Evolutionary conservation across 129 eudicot species (phyloP), one percentile per base, ranked within the genome.

Genomic region (Kitagawia praeruptora): DNA sequence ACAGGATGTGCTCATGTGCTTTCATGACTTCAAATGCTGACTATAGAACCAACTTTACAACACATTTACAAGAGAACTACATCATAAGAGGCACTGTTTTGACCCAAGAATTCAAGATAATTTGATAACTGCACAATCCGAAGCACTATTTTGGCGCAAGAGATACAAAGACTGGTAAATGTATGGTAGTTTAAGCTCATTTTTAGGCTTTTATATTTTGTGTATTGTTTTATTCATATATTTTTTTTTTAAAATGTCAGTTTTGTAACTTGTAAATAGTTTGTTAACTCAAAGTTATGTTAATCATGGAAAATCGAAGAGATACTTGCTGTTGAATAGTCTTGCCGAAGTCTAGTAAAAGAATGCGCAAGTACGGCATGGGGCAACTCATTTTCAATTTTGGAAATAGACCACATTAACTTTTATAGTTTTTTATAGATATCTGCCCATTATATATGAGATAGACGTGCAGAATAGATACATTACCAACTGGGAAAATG

Each of bases 1-100:
- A 70, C 23, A 25, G 14, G 11, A 4, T n/a, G 53, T 44, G 25
- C 28, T 8, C 28, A 1, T 54, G 51, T 21, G 69, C n/a, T 71
- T 72, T 77, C 53, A 21, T 38, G 70, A 6, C 54, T 74, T 77
- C 53, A 0, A 39, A 46, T 75, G 78, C 78, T 28, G 78, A 75
- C 40, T 23, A 42, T 42, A 73, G 37, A 44, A 61, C 34, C 9
- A 61, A 9, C 2, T 61, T 61, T n/a, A 25, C 69, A n/a, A n/a
- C 69, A 61, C 69, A 61, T 58, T 8, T 9, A 9, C 69, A 61
- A n/a, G 69, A 61, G 69, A 25, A 25, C 34, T 61, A 10, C 69
- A 25, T 61, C 37, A 61, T 10, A 13, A n/a, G 69, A 61, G 69
- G 69, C 37, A 58, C 66, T 7, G 1, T 23, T 58, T 58, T 58